Evolutionary conservation across 2,329 filamentous ascomycete genomes (phyloP), one percentile per base, ranked within the genome.

Genomic region (Nemania sp.): DNA sequence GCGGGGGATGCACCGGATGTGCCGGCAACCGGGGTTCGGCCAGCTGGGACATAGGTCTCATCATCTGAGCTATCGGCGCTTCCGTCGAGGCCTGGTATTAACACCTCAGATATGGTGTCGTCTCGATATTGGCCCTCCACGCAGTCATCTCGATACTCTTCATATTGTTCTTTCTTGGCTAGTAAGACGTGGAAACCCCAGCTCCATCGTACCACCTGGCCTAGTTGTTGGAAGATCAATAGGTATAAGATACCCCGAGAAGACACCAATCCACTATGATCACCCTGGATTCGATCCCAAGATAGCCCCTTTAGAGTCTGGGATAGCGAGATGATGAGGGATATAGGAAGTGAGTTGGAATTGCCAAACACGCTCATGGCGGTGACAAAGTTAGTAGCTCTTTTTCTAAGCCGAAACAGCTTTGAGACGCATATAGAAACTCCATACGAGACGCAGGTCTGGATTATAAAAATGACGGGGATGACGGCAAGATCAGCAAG

Each of bases 291-390:
- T 72, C 89, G 91, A 80, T 95, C 91, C 96, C 96, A 99, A 79
- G 98, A 95, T 35, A 99, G 85, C 5, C 96, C 96, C 75, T 91
- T 89, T 64, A 99, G 86, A 0, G 96, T 99, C 78, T 97, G 92
- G 15, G 95, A 97, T 11, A 99, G 87, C 8, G 95, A 98, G 65
- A 98, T 88, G 70, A 99, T 94, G 64, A 99, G 89, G 0, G 96
- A 99, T 69, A 99, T 98, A 0, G 96, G 96, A 22, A 99, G 87
- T 20, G 96, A 98, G 81, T 99, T 99, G 38, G 95, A 98, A 80
- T 99, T 99, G 74, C 95, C 96, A 79, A 99, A 99, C 56, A 98
- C 87, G 43, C 93, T 94, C 96, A 99, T 99, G 61, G 96, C 96
- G 35, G 93, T 92, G 49, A 99, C 92, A 77, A 99, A 99, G 82